Base-by-base conservation (phyloP, 1,284 basidiomycete genomes). In the Leccinum angustisporum region DNA sequence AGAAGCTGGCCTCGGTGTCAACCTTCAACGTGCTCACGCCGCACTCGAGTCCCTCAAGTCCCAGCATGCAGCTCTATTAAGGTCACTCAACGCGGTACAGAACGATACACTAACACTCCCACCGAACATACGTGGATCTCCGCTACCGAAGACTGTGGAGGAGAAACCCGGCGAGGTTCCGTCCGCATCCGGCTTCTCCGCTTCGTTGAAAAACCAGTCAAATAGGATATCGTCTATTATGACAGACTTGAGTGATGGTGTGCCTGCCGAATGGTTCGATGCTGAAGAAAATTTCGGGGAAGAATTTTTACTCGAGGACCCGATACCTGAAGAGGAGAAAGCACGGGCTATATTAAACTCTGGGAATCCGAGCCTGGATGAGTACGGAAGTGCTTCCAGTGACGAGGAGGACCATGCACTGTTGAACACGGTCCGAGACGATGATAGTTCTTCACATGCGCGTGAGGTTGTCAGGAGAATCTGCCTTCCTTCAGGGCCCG, bases 251-350 rank as follows among this genome's bases (percentile, higher is more conserved):
- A 86, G 83, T 59, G 87, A 86, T 61, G 81, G 80, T 31, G 62
- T 53, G 18, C 76, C 80, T 56, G 80, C 83, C 59, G 83, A 90
- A 67, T 92, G 90, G 90, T 92, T 83, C 68, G 90, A 92, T 65
- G 90, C 90, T 13, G 75, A 78, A 58, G 72, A 72, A 54, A 80
- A 84, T 64, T 83, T 86, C 1, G 84, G 86, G 9, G 83, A 91
- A 69, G 90, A 92, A 69, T 91, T 86, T 70, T 70, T 89, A 2
- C 73, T 92, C 63, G 87, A 90, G 59, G 72, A 79, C 11, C 65
- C 76, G 3, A 69, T 71, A 4, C 75, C 72, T 31, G 81, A 81
- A 33, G 77, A 77, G 27, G 85, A 86, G 46, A 80, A 78, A 50
- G 71, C 75, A 21, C 80, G 75, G 54, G 73, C 72, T 14, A 75